phyloP scores from a whole-genome alignment of 2,329 filamentous ascomycete genomes.

The Pseudogymnoascus sp. region DNA sequence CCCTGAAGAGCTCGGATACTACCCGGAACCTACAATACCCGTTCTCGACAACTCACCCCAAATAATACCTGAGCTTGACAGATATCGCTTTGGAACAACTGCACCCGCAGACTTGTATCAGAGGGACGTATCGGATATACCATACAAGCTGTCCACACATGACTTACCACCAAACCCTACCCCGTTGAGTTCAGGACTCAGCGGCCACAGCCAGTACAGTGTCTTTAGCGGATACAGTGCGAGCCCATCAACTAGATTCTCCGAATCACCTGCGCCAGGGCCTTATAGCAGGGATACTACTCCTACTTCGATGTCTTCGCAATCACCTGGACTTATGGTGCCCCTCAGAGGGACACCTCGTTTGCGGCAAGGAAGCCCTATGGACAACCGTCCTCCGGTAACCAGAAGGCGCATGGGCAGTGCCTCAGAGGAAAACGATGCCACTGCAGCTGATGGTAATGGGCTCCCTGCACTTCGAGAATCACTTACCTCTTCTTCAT shows the following conservation, averaged over 20 bases:
- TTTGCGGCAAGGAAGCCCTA: conserved; percentile 48
- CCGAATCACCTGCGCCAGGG: conserved; percentile 60
- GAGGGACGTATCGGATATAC: conserved; percentile 38
- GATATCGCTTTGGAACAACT: conserved; percentile 45
- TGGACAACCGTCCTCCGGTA: conserved; percentile 52
- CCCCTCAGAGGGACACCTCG: conserved; percentile 31
- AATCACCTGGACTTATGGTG: conserved; percentile 57
- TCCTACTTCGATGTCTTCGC: conserved; percentile 69
- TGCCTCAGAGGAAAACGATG: conserved; percentile 44
- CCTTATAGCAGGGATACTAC: conserved; percentile 71
- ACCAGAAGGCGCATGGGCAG: conserved; percentile 51
- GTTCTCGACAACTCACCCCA: conserved; percentile 33
- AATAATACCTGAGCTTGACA: conserved; percentile 48
- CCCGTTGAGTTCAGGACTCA: conserved; percentile 53
- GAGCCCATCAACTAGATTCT: conserved; percentile 69
- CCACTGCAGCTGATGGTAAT: conserved; percentile 42
- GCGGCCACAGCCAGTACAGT: conserved; percentile 29
- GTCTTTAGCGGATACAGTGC: conserved; percentile 49
- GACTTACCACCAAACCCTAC: conserved; percentile 57
- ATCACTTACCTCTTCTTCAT: conserved; percentile 65
- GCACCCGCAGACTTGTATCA: conserved; percentile 28
- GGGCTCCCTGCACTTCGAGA: conserved; percentile 61
- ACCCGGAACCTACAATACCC: conserved; percentile 18
- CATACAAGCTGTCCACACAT: conserved; percentile 53
- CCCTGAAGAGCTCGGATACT: background rate